Conservation (phyloP, 352 stramenopile species). For the Phytophthora ohioensis region DNA sequence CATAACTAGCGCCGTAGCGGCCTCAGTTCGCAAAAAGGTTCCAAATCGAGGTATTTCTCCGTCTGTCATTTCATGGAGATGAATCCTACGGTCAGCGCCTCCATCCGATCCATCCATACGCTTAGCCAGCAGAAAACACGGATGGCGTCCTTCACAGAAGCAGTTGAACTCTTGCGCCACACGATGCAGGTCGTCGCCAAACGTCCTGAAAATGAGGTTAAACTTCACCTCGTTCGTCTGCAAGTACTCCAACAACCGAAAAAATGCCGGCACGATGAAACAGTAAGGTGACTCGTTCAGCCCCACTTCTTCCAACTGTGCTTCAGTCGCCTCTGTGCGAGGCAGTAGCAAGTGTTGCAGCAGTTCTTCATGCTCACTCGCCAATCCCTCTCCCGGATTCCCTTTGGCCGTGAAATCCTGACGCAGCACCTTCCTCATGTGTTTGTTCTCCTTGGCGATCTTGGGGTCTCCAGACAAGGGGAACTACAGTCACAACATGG, state of each 20-base stretch:
- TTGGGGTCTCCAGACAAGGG: constrained; percentile 57
- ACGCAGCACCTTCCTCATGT: constrained; percentile 63
- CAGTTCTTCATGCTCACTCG: constrained; percentile 49
- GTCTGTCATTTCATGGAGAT: constrained; percentile 31
- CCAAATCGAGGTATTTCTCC: constrained; percentile 54
- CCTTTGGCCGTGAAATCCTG: constrained; percentile 69
- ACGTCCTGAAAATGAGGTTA: constrained; percentile 85
- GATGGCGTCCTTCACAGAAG: constrained; percentile 76
- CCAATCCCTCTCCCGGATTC: constrained; percentile 59
- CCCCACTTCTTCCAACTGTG: constrained; percentile 36
- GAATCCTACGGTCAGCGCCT: constrained; percentile 59
- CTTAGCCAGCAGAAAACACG: constrained; percentile 53
- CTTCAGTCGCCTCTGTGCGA: constrained; percentile 15
- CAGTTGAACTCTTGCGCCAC: constrained; percentile 83
- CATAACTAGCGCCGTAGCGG: constrained; percentile 67
- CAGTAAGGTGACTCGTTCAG: constrained; percentile 56
- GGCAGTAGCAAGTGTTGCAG: constrained; percentile 62
- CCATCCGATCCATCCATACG: constrained; percentile 71
- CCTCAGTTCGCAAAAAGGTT: constrained; percentile 68
- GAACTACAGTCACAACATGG: constrained; percentile 44
- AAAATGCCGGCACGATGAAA: constrained; percentile 80
- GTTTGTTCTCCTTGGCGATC: constrained; percentile 67
- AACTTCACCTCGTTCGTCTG: constrained; percentile 56
- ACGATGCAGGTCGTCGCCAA: constrained; percentile 69
- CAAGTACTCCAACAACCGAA: constrained; percentile 60